Evolutionary conservation across 73 alveolate species (phyloP).

Genomic region (Blepharisma stoltei): DNA sequence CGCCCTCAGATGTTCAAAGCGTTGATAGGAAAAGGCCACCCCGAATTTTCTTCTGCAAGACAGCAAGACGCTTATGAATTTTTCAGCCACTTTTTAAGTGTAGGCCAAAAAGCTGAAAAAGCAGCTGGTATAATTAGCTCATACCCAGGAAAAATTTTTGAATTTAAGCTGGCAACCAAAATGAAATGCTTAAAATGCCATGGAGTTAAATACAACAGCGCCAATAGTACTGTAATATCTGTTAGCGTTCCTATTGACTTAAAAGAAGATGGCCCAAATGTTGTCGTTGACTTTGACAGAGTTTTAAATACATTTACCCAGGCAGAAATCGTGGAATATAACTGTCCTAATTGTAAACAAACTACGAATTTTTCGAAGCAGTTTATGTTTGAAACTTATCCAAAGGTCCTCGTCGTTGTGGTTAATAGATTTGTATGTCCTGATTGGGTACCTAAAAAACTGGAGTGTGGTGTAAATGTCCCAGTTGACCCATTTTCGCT

Average conservation of each 20-base stretch:
- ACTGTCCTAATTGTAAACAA: slow-evolving; percentile 81
- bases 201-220: slow-evolving; percentile 72
- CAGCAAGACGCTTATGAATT: slow-evolving; percentile 99
- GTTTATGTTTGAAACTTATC: slow-evolving; percentile 71
- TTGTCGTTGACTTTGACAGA: slow-evolving; percentile 62
- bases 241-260: slow-evolving; percentile 64
- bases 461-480: slow-evolving; percentile 81
- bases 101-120: slow-evolving; percentile 59
- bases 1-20: slow-evolving; percentile 85
- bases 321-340: slow-evolving; percentile 78
- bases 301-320: slow-evolving; percentile 70
- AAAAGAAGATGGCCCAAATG: slow-evolving; percentile 67
- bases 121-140: slow-evolving; percentile 24
- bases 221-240: slow-evolving; percentile 47
- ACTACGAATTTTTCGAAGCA: slow-evolving; percentile 67
- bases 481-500: slow-evolving; percentile 65
- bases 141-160: slow-evolving; percentile 78
- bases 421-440: slow-evolving; percentile 87
- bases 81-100: slow-evolving; percentile 72
- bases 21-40: slow-evolving; percentile 95
- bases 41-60: slow-evolving; percentile 89
- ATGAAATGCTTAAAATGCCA: slow-evolving; percentile 88
- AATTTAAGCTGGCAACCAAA: slow-evolving; percentile 77
- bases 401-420: slow-evolving; percentile 79
- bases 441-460: slow-evolving; percentile 98